Evolutionary conservation across 345 rosid species (phyloP), one percentile per base, ranked within the genome.

Genomic region (Gossypium thurberi): DNA sequence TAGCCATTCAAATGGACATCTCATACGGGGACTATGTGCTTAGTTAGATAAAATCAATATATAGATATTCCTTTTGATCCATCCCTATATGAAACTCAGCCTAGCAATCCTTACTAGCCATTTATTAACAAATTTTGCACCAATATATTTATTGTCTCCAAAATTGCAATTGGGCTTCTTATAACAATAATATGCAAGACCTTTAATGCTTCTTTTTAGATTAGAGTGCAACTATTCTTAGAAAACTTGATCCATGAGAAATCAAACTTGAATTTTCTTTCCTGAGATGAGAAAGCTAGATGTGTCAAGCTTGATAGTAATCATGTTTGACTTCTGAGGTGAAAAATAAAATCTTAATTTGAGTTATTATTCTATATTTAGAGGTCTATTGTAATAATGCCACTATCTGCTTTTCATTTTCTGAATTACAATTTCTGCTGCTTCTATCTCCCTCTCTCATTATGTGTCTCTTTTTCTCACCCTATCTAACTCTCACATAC

Each of bases 291-390:
- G 57, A 67, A 48, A 23, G 3, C 28, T 25, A 33, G 72, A 69
- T 50, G 51, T 17, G 25, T 28, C 72, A 69, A 69, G 23, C 59
- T 50, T 66, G 10, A 23, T 69, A n/a, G 72, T 37, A 69, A 25
- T 8, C 20, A 8, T 0, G 4, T 42, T 53, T 60, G 64, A 69
- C 72, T 67, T 65, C 50, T 71, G 15, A 50, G 67, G 37, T 60
- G 40, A 21, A 73, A 48, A 62, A 42, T 59, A 33, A 18, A 25
- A 62, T 71, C 72, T 10, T 18, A 11, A 44, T 73, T 47, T 21
- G 21, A 8, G 11, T 13, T 47, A 58, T 28, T 13, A 23, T 15
- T 44, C 33, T 51, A 12, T 48, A 28, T 20, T 67, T 73, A 53
- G 61, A 50, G 57, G 66, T 15, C 0, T 71, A 20, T 63, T 58